Percentiles rank a stretch among this genome's conserved stretches.
Conservation (phyloP, 2,329 filamentous ascomycete species). For the Nectriaceae sp. region DNA sequence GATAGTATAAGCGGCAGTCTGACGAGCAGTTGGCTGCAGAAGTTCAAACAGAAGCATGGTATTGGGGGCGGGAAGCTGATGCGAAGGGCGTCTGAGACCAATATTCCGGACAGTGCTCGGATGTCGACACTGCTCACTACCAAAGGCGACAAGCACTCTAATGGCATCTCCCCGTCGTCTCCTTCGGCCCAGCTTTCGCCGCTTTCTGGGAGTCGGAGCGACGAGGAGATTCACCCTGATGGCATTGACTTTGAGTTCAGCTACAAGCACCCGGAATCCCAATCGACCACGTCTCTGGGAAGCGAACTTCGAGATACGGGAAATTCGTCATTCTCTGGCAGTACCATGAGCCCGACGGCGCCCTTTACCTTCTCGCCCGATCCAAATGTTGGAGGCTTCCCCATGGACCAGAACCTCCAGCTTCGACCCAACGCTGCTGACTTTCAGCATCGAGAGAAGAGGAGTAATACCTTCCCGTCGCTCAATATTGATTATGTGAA, state of each 20-base stretch:
- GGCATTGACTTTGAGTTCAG: conserved; percentile 35
- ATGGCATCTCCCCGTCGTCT: conserved; percentile 71
- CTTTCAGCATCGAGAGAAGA: conserved; percentile 66
- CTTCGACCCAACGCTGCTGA: conserved; percentile 44
- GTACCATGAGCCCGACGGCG: conserved; percentile 72
- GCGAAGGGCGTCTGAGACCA: conserved; percentile 65
- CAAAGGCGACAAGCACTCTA: conserved; percentile 46
- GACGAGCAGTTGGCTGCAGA: conserved; percentile 82
- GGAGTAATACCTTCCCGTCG: conserved; percentile 84
- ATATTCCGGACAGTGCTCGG: conserved; percentile 68
- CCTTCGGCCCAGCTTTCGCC: conserved; percentile 68
- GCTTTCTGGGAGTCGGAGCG: conserved; percentile 68
- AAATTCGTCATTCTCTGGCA: conserved; percentile 68
- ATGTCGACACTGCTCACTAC: conserved; percentile 47
- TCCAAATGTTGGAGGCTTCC: conserved; percentile 66
- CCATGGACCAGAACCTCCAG: conserved; percentile 40
- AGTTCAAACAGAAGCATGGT: conserved; percentile 89
- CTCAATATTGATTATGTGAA: conserved; percentile 63
- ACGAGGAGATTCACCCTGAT: conserved; percentile 63
- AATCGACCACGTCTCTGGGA: conserved; percentile 35
- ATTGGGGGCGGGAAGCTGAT: conserved; percentile 51
- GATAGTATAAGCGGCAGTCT: conserved; percentile 73
- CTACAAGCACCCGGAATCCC: conserved; percentile 36
- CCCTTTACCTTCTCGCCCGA: conserved; percentile 78
- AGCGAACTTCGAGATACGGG: conserved; percentile 31